phyloP scores from a whole-genome alignment of 2,329 filamentous ascomycete genomes.

The Neofusicoccum kwambonambiense region DNA sequence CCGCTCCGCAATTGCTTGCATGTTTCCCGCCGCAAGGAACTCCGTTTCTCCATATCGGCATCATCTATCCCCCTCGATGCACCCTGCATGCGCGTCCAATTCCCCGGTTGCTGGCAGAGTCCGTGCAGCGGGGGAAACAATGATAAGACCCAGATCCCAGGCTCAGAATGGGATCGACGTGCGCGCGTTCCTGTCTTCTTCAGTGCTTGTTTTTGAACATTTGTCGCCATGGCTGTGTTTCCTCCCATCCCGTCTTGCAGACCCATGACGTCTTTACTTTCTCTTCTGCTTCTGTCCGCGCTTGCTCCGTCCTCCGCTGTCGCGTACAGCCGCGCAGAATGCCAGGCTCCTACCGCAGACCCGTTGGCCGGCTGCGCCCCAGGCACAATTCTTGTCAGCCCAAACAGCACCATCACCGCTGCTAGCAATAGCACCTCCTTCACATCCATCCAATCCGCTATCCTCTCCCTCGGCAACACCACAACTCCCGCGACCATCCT shows the following conservation, averaged over 20 bases:
- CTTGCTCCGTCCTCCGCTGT: conserved; percentile 30
- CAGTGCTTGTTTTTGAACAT: neutral
- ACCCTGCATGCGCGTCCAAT: conserved; percentile 33
- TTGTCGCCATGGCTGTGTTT: neutral
- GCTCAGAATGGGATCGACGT: neutral
- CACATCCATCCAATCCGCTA: conserved; percentile 48
- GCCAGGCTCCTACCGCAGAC: conserved; percentile 38
- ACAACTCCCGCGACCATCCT: conserved; percentile 55
- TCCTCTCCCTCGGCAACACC: conserved; percentile 48
- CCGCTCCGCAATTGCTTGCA: neutral
- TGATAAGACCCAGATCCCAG: neutral
- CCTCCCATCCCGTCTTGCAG: neutral
- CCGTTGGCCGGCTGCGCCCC: conserved; percentile 41
- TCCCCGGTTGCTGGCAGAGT: neutral
- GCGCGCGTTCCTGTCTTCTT: neutral
- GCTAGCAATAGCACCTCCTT: conserved; percentile 23
- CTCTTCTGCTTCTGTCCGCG: neutral
- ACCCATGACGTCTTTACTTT: neutral
- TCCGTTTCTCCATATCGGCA: conserved; percentile 6
- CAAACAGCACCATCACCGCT: conserved; percentile 19
- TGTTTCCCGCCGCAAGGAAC: neutral
- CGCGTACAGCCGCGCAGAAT: conserved; percentile 22
- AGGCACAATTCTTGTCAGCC: conserved; percentile 32
- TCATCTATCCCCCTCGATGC: conserved; percentile 4
- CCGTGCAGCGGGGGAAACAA: neutral